Evolutionary conservation across 2,329 filamentous ascomycete species (phyloP), one percentile per base, ranked within the genome.

Genomic region (Ceratocystis lukuohia): DNA sequence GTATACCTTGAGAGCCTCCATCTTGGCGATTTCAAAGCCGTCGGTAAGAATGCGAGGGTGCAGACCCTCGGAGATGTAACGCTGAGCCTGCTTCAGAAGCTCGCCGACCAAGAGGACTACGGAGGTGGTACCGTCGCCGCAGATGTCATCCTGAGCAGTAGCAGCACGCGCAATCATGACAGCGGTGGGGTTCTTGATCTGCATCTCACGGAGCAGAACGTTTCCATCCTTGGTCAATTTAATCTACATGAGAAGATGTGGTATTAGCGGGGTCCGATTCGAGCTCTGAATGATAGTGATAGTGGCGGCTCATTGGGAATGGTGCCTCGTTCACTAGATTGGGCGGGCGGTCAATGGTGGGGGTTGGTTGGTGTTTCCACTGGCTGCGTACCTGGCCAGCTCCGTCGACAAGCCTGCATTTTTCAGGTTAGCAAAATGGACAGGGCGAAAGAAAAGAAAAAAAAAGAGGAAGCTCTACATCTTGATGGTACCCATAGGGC

Each of bases 161-260:
- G 94, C 94, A 73, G 93, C 91, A 74, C 85, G 80, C 67, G 84
- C 85, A 75, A 88, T 88, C 84, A 88, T 88, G 69, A 94, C 94
- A 70, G 94, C 94, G 45, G 94, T 99, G 33, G 94, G 94, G 77
- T 97, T 97, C 80, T 96, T 93, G 75, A 97, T 97, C 85, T 97
- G 92, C 85, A 88, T 88, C 76, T 88, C 85, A 72, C 85, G 80
- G 70, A 88, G 77, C 30, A 88, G 80, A 69, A 97, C 93, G 74
- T 96, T 96, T 75, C 94, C 94, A 79, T 99, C 94, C 78, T 99
- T 99, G 72, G 94, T 99, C 75, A 99, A 84, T 80, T 99, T 99
- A 80, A 99, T 99, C 85, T 94, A 71, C 25, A 65, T 30, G n/a
- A 15, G 12, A 25, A 25, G 6, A 57, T 41, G 20, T 22, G 46